Evolutionary conservation across 2,329 filamentous ascomycete genomes (phyloP), one percentile per base, ranked within the genome.

Genomic region (Gyromitra esculenta): DNA sequence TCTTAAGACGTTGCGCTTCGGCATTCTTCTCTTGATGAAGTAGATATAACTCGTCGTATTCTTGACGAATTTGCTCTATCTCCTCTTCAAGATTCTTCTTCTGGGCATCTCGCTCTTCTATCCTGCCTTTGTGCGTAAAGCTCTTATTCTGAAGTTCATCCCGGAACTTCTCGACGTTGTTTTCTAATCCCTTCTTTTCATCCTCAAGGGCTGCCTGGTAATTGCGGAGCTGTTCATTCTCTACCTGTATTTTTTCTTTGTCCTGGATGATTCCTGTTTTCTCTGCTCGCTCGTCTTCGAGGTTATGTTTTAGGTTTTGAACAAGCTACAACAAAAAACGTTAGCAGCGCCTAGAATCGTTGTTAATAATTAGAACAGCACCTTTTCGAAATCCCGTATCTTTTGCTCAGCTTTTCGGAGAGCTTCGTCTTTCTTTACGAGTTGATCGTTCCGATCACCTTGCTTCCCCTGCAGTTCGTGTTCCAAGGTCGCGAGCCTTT

Each of bases 61-160:
- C 84, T 75, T 86, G 84, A 59, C 84, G 84, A 66, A 88, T 81
- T 1, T 84, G 82, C 57, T 89, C 88, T 5, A 93, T 84, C 73
- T 94, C 91, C 59, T 88, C 85, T 79, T 94, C 91, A 8, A 94
- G 84, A 41, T 89, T 89, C 66, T 86, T 84, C 7, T 89, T 85
- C 82, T 90, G 92, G 79, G 92, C 91, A 81, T 94, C 91, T 18
- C 93, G 87, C 83, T 94, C 91, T 41, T 91, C 88, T 67, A 89
- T 92, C 7, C 93, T 86, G 1, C 91, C 91, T 81, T 92, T 93
- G 11, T 91, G 92, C 68, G 89, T 89, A 48, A 93, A 87, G 0
- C 92, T 94, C 80, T 93, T 94, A 83, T 94, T 78, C n/a, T 77
- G 78, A 21, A 79, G 69, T 37, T 81, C 80, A 18, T 80, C 80